Conservation (phyloP, 495 filamentous ascomycete species). For the Aspergillus sclerotioniger region DNA sequence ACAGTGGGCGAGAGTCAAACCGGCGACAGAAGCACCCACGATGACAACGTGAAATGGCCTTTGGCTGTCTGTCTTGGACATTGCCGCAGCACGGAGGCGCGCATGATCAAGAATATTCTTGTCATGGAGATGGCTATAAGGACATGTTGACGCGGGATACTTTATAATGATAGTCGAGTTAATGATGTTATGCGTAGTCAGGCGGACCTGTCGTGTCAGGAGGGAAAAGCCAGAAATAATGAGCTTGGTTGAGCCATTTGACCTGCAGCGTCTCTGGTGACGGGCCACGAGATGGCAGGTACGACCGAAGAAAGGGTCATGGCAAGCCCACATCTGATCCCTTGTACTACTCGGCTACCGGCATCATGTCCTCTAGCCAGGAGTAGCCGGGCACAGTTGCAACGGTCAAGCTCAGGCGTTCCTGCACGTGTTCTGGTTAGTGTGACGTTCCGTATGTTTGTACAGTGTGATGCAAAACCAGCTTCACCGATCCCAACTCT, state of each 20-base stretch:
- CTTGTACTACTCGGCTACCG: background rate
- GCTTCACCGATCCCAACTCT: too few species aligned
- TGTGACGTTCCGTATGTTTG: background rate
- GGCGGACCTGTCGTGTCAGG: background rate
- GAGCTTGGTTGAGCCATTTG: background rate
- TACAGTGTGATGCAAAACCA: too few species aligned
- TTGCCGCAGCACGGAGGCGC: background rate
- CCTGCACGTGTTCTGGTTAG: background rate
- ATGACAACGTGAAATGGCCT: slow-evolving; percentile 8
- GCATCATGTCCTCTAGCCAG: background rate
- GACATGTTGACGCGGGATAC: background rate
- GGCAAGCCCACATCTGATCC: background rate
- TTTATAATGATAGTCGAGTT: background rate
- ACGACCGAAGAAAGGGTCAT: background rate
- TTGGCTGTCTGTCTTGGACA: background rate
- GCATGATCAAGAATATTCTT: background rate
- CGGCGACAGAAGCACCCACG: slow-evolving; percentile 12
- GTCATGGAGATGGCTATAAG: background rate
- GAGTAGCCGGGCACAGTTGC: background rate
- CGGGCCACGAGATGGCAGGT: background rate
- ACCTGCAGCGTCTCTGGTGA: background rate
- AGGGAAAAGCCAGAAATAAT: background rate
- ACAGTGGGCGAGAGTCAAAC: slow-evolving; percentile 11
- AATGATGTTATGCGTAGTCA: background rate
- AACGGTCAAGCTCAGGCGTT: background rate